A percentile compares a stretch with the other conserved stretches of the same genome.
These are phyloP conservation scores for Vigna reflexopilosa DNA, from an alignment of 306 rosid species.

Conservation along the genomic window DNA sequence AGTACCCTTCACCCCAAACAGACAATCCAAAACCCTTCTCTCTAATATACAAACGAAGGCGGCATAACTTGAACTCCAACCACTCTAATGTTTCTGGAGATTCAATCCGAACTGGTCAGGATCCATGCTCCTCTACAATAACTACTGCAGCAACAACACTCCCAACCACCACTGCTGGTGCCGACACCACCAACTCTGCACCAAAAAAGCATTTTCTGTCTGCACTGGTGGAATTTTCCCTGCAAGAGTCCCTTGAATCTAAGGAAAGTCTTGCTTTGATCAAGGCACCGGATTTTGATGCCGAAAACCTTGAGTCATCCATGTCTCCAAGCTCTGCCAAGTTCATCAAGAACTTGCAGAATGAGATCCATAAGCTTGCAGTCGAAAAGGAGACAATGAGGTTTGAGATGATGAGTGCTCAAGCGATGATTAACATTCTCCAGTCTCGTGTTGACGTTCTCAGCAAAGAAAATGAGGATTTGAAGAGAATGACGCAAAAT, in stretches of 20 bases:
- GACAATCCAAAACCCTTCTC: constrained; percentile 69
- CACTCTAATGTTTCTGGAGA: constrained; percentile 68
- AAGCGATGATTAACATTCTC: constrained; percentile 83
- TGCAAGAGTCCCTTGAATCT: constrained; percentile 78
- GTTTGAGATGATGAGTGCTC: constrained; percentile 91
- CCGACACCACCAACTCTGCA: constrained; percentile 42
- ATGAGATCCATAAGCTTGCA: constrained; percentile 67
- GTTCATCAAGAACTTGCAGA: constrained; percentile 71
- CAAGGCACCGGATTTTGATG: constrained; percentile 56
- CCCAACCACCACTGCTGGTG: constrained; percentile 41
- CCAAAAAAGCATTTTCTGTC: constrained; percentile 80
- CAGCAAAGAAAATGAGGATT: constrained; percentile 69
- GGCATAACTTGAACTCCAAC: constrained; percentile 60
- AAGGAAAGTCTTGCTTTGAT: constrained; percentile 52
- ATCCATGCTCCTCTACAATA: constrained; percentile 75
- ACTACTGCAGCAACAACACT: constrained; percentile 67
- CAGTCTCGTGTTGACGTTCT: constrained; percentile 71
- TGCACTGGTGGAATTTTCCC: constrained; percentile 87
- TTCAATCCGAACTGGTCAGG: constrained; percentile 65
- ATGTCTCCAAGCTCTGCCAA: constrained; percentile 75
- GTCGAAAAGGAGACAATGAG: constrained; percentile 81
- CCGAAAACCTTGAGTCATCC: constrained; percentile 53
- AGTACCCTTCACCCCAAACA: constrained; percentile 54
- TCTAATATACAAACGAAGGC: constrained; percentile 78
- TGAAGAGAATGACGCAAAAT: constrained; percentile 55